Evolutionary conservation across 148 eudicot species (phyloP), one percentile per base, ranked within the genome.

Genomic region (Agrostemma githago): DNA sequence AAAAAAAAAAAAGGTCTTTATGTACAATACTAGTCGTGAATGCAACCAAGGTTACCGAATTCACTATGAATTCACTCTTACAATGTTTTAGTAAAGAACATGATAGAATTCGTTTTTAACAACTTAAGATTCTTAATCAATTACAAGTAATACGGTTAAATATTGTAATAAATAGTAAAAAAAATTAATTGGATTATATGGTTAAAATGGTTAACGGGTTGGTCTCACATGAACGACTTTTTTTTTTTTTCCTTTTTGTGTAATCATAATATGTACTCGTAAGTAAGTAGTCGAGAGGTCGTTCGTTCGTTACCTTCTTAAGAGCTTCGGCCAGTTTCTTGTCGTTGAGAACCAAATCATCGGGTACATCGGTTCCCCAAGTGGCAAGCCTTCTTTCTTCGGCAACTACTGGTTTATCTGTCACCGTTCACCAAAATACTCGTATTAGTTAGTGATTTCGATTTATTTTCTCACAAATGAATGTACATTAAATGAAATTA

Each of bases 321-420:
- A 93, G 89, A 68, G 98, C 89, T 71, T 89, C 98, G n/a, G 90
- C 79, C 17, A 93, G 85, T 80, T 86, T 90, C 79, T 85, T 87
- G 56, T 90, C 77, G 71, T 93, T 90, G 71, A 93, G 76, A 72
- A 89, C 89, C 85, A 93, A 79, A 83, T 93, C 98, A 68, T 93
- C 94, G 2, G 96, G 98, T 19, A 89, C 81, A 65, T 90, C 98
- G 56, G 94, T 83, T 61, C 98, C 98, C 98, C 98, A 93, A 71
- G 88, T 84, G 40, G 94, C 98, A 72, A 83, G 78, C 75, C 74
- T 85, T 87, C 86, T 90, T 84, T 87, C 90, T 79, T 93, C 96
- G 0, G 54, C 64, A 16, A 83, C 86, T 20, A 79, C 88, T 60
- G 84, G 75, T 12, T 86, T 71, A 15, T 90, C 98, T 93, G 86